Conservation (phyloP, 805 yeast genomes). For the Hanseniaspora pseudoguilliermondii region DNA sequence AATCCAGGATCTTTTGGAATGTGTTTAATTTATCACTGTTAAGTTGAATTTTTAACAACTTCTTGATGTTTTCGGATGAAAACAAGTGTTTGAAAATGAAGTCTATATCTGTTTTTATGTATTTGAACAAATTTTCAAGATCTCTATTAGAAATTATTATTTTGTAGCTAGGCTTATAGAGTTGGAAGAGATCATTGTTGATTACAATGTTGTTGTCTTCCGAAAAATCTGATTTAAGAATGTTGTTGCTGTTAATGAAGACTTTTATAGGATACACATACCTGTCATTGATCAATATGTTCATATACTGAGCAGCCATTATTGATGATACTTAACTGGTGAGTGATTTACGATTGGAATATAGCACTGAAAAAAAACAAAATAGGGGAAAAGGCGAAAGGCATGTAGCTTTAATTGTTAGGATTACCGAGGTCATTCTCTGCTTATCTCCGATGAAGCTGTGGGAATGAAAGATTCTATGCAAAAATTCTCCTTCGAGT, state of each 20-base stretch:
- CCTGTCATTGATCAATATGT: slow-evolving; percentile 21
- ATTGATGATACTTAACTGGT: background rate
- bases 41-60: background rate
- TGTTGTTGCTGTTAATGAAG: background rate
- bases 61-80: background rate
- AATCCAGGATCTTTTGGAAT: background rate
- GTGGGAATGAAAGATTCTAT: too few species aligned
- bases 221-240: background rate
- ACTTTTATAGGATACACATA: background rate
- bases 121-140: background rate
- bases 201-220: slow-evolving; percentile 9
- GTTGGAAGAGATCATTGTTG: slow-evolving; percentile 6
- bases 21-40: background rate
- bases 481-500: too few species aligned
- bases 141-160: slow-evolving; percentile 2
- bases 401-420: too few species aligned
- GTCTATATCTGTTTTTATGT: background rate
- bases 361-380: background rate
- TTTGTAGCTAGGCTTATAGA: slow-evolving; percentile 4
- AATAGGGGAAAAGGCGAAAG: too few species aligned
- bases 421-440: too few species aligned
- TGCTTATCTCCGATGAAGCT: too few species aligned
- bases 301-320: slow-evolving; percentile 24
- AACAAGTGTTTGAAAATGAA: background rate
- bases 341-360: background rate